Conservation (phyloP, 1,139 yeast genomes). For the Blastobotrys apis region DNA sequence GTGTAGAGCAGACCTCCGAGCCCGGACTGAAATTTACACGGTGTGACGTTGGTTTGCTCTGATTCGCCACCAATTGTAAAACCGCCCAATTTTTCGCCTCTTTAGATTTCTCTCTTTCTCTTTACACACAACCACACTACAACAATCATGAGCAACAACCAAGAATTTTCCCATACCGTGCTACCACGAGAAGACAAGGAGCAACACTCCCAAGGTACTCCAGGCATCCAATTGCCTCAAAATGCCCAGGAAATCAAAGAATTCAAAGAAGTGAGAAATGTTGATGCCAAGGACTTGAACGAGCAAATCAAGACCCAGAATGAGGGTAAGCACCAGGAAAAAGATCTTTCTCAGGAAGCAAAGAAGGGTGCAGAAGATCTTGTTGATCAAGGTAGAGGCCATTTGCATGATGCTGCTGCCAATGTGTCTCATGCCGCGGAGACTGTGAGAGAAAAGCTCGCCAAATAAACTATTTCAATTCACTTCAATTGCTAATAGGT, state of each 20-base stretch:
- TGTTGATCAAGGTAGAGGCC: slow-evolving; percentile 1
- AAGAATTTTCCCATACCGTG: slow-evolving; percentile 29
- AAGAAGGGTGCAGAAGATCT: not conserved
- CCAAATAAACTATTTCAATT: not conserved
- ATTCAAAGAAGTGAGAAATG: slow-evolving; percentile 29
- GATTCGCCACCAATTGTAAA: too few relatives aligned
- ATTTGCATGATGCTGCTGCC: slow-evolving; percentile 1
- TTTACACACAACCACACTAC: too few relatives aligned
- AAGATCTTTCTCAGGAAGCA: not conserved
- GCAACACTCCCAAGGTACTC: slow-evolving; percentile 23
- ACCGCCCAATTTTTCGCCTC: too few relatives aligned
- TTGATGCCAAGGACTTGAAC: slow-evolving; percentile 33
- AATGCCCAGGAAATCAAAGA: slow-evolving; percentile 28
- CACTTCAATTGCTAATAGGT: not conserved
- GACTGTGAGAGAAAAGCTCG: slow-evolving; percentile 1
- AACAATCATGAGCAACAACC: too few relatives aligned
- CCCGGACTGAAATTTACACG: too few relatives aligned
- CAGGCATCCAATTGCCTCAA: slow-evolving; percentile 30
- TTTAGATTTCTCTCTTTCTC: too few relatives aligned
- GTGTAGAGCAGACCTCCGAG: too few relatives aligned
- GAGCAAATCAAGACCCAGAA: slow-evolving; percentile 21
- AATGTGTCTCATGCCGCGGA: slow-evolving; percentile 3
- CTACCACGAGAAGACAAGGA: slow-evolving; percentile 29
- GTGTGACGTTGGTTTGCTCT: too few relatives aligned
- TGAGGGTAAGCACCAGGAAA: slow-evolving; percentile 4